Conservation (phyloP, 1,284 basidiomycete species). For the Moniliophthora roreri region DNA sequence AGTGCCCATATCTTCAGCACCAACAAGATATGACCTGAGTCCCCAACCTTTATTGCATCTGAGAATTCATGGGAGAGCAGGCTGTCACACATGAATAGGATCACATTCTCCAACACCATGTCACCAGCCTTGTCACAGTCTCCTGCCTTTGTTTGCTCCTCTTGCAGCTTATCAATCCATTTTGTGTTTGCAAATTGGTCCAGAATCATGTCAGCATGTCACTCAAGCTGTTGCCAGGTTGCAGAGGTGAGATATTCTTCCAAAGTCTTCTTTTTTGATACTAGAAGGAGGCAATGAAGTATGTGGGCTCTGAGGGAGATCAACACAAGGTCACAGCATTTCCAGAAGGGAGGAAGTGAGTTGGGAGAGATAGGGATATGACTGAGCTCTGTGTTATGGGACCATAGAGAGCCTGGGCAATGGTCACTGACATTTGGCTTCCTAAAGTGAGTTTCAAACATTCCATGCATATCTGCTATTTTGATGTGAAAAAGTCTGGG, state of each 20-base stretch:
- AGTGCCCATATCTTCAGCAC: slow-evolving; percentile 33
- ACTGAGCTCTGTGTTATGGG: slow-evolving; percentile 31
- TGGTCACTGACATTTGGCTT: neutral
- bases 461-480: neutral
- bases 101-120: slow-evolving; percentile 36
- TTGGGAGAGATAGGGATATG: slow-evolving; percentile 31
- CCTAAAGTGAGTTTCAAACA: neutral
- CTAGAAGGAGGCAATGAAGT: slow-evolving; percentile 32
- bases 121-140: slow-evolving; percentile 19
- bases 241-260: slow-evolving; percentile 24
- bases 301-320: slow-evolving; percentile 33
- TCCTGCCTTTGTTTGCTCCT: neutral
- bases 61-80: slow-evolving; percentile 33
- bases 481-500: neutral
- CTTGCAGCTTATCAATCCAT: slow-evolving; percentile 17
- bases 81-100: slow-evolving; percentile 34
- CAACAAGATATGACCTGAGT: slow-evolving; percentile 32
- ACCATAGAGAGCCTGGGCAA: slow-evolving; percentile 9
- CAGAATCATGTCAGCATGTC: slow-evolving; percentile 20
- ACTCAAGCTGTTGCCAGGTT: slow-evolving; percentile 21
- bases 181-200: slow-evolving; percentile 17
- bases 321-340: slow-evolving; percentile 34
- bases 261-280: slow-evolving; percentile 21
- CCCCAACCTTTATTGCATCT: slow-evolving; percentile 34
- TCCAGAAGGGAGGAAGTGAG: slow-evolving; percentile 31